phyloP scores from a whole-genome alignment of 768 basidiomycete genomes.

The Tulasnella sp. region DNA sequence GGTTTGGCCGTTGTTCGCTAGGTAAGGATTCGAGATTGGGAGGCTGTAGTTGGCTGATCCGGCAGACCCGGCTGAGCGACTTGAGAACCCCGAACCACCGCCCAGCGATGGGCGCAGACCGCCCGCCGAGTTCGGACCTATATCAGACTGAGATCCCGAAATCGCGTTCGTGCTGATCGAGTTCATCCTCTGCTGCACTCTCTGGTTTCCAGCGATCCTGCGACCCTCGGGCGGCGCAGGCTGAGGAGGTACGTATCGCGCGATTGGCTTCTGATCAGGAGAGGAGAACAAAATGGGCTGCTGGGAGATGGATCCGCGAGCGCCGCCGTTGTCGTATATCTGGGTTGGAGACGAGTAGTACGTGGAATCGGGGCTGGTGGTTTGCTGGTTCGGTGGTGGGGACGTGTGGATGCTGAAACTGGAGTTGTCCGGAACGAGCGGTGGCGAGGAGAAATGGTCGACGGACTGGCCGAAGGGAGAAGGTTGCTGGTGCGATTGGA shows the following conservation, averaged over 20 bases:
- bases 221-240: neutral
- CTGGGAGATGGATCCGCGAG: neutral
- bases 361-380: slow-evolving; percentile 22
- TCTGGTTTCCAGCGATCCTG: slow-evolving; percentile 24
- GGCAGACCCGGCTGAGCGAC: neutral
- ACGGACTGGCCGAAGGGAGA: neutral
- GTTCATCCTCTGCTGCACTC: neutral
- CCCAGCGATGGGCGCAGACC: neutral
- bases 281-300: slow-evolving; percentile 20
- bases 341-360: slow-evolving; percentile 26
- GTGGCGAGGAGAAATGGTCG: neutral
- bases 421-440: neutral
- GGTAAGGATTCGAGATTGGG: neutral
- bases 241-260: neutral
- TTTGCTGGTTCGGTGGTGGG: slow-evolving; percentile 1
- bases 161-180: slow-evolving; percentile 6
- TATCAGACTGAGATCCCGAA: neutral
- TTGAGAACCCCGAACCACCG: neutral
- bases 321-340: neutral
- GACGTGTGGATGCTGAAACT: slow-evolving; percentile 3
- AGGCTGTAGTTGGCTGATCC: neutral
- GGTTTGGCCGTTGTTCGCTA: neutral
- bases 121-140: neutral
- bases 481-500: slow-evolving; percentile 6
- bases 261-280: slow-evolving; percentile 14